Percentiles rank a stretch among this genome's conserved stretches.
Evolutionary conservation across 1,139 yeast species (phyloP).

Genomic region (Debaryomyces sp.): DNA sequence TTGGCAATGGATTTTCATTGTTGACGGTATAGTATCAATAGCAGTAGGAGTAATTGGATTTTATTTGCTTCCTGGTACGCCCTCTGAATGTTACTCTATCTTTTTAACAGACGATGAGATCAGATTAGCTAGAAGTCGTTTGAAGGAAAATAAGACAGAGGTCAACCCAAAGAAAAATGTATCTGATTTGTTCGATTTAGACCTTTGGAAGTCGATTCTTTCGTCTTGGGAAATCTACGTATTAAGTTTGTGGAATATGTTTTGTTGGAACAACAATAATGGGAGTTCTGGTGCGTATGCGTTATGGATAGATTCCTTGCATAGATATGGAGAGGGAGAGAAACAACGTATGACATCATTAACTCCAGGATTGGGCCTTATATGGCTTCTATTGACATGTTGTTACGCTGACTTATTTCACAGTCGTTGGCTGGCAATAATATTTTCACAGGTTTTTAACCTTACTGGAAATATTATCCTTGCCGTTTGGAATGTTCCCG

Average conservation of each 20-base stretch:
- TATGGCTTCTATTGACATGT: conserved; percentile 46
- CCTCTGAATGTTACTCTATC: conserved; percentile 57
- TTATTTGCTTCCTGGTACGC: conserved; percentile 70
- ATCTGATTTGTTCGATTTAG: conserved; percentile 31
- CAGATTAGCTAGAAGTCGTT: conserved; percentile 58
- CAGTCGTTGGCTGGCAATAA: conserved; percentile 59
- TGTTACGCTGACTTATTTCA: conserved; percentile 50
- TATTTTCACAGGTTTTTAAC: conserved; percentile 53
- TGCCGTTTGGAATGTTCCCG: conserved; percentile 51
- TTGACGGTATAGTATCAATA: conserved; percentile 64
- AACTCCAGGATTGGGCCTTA: conserved; percentile 47
- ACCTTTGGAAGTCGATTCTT: conserved; percentile 52
- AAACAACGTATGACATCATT: conserved; percentile 46
- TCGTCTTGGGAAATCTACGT: conserved; percentile 60
- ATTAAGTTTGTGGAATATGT: conserved; percentile 53
- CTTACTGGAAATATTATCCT: conserved; percentile 41
- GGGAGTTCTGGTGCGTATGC: conserved; percentile 54
- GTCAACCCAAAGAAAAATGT: conserved; percentile 28
- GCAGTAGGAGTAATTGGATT: conserved; percentile 65
- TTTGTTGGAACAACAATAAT: conserved; percentile 64
- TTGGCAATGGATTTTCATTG: conserved; percentile 77
- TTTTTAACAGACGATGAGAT: conserved; percentile 67
- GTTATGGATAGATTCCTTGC: conserved; percentile 45
- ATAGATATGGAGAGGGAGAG: conserved; percentile 30
- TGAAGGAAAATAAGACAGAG: conserved; percentile 45